Evolutionary conservation across 768 basidiomycete genomes (phyloP).

Genomic region (Trametes elegans): DNA sequence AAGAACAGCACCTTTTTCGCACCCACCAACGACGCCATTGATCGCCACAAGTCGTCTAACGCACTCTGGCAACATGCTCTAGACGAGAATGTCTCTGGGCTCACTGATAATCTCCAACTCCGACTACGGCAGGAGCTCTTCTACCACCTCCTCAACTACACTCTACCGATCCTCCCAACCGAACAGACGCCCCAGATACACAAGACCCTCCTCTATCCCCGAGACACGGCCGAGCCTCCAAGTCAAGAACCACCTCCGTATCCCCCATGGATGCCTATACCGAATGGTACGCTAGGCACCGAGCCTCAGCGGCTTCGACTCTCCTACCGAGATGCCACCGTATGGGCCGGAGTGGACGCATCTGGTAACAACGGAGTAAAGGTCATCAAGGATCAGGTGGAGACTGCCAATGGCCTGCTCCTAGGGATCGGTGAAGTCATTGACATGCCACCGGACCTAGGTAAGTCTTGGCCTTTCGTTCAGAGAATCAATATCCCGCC

Average conservation of each 20-base stretch:
- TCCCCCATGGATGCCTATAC: constrained; percentile 85
- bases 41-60: constrained; percentile 39
- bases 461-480: constrained; percentile 41
- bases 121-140: constrained; percentile 87
- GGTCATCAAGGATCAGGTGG: constrained; percentile 53
- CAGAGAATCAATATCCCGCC: neutral
- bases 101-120: constrained; percentile 80
- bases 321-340: constrained; percentile 44
- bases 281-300: constrained; percentile 76
- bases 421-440: constrained; percentile 75
- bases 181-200: constrained; percentile 41
- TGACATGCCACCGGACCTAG: constrained; percentile 67
- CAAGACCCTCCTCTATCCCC: constrained; percentile 74
- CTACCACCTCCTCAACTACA: constrained; percentile 90
- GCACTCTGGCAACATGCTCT: constrained; percentile 36
- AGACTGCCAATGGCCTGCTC: constrained; percentile 75
- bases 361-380: constrained; percentile 72
- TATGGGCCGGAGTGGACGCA: constrained; percentile 73
- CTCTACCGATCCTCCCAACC: constrained; percentile 48
- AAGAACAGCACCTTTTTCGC: constrained; percentile 87
- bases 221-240: constrained; percentile 54
- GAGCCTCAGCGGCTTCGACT: constrained; percentile 80
- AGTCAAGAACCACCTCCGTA: constrained; percentile 65
- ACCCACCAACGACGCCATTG: constrained; percentile 90
- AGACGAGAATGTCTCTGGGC: constrained; percentile 35